Percentiles rank a stretch among this genome's conserved stretches.
These are phyloP conservation scores for Sclerotinia glacialis DNA, from an alignment of 2,329 filamentous ascomycete species.

Conservation along the genomic window DNA sequence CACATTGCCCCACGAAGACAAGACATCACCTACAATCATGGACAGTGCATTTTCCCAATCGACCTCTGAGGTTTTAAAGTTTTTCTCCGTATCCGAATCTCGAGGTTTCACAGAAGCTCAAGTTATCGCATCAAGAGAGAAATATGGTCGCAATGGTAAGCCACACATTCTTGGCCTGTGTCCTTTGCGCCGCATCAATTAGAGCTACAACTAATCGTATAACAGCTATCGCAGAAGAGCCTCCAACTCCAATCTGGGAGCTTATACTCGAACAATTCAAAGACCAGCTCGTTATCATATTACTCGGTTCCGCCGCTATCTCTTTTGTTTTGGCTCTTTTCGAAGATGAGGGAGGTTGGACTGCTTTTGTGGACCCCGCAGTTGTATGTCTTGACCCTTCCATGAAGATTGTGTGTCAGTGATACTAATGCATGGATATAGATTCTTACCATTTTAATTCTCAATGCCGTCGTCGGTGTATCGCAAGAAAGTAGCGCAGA, in stretches of 20 bases:
- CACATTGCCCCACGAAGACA: constrained; percentile 14
- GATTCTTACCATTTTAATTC: constrained; percentile 94
- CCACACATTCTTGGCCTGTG: constrained; percentile 16
- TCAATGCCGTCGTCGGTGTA: constrained; percentile 95
- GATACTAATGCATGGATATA: constrained; percentile 41
- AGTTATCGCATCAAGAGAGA: constrained; percentile 53
- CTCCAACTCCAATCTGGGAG: constrained; percentile 93
- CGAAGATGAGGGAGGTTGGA: constrained; percentile 91
- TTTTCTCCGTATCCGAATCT: constrained; percentile 55
- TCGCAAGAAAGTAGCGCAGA: constrained; percentile 98
- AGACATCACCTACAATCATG: constrained; percentile 45
- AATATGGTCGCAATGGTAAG: constrained; percentile 66
- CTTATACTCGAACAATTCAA: constrained; percentile 98
- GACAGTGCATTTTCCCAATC: constrained; percentile 61
- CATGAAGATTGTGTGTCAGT: no score
- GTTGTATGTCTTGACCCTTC: constrained; percentile 63
- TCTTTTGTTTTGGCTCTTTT: constrained; percentile 93
- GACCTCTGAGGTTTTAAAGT: constrained; percentile 56
- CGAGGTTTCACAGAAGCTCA: constrained; percentile 59
- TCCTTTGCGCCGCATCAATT: constrained; percentile 23
- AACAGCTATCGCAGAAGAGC: constrained; percentile 76
- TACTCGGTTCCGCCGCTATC: constrained; percentile 86
- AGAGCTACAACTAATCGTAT: constrained; percentile 30
- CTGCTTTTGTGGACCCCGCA: constrained; percentile 91
- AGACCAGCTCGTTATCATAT: constrained; percentile 93